Base-by-base conservation (phyloP, 1,139 yeast genomes). In the Candida labiduridarum region DNA sequence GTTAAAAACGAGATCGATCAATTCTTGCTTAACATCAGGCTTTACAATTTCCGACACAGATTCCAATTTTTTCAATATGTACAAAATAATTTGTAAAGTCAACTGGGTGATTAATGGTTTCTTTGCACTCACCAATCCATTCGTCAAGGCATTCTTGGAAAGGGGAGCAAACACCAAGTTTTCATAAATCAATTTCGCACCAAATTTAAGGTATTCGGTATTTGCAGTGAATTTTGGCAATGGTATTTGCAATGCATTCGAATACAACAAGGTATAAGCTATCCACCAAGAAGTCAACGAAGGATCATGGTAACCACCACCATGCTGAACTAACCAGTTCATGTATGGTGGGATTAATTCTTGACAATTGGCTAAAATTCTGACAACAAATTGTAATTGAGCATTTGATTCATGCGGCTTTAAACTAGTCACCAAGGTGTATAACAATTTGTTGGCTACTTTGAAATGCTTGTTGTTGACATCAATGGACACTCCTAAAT, bases 261-360 rank as follows among this genome's bases (percentile, higher is more conserved):
- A 77, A 47, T 87, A 71, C 8, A 90, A 67, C 27, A 86, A 71
- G 0, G 90, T 80, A 65, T 82, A 86, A 9, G 94, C 87, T 34
- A 91, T 74, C 92, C 96, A 92, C 72, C 88, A 89, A 5, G 92
- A 84, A 1, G 95, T 75, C 52, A 86, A 71, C 44, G 83, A 79
- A 1, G 96, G 95, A 49, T 86, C 92, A 66, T 72, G 90, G 53
- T 75, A 77, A 43, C 83, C 89, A 53, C 80, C 80, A 40, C 81
- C 79, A 34, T 81, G 76, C 30, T 72, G 68, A 3, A 80, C 76
- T 29, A 84, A 62, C 67, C 83, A 79, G 46, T 80, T 74, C 64
- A 83, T 76, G 56, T 87, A 92, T 1, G 92, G 89, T 1, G 91
- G 83, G 1, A 89, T 77, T 35, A 94, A 73, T 60, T 91, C 97